These are phyloP conservation scores for Ophiostoma montium DNA, from an alignment of 2,329 filamentous ascomycete genomes.

Conservation along the genomic window DNA sequence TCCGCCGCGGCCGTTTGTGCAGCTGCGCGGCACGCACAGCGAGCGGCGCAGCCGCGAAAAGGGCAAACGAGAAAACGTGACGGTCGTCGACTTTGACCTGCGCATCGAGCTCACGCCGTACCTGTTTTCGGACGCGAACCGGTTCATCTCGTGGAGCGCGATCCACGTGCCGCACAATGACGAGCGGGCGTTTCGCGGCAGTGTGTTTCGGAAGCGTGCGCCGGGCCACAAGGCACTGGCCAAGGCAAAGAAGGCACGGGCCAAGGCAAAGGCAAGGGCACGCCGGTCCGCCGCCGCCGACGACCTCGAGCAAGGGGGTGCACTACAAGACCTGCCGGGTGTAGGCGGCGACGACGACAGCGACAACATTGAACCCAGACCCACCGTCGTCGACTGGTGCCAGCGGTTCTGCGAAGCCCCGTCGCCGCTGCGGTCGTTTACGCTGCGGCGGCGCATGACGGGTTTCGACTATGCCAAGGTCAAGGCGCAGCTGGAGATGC, in stretches of 20 bases:
- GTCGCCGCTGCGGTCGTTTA: constrained; percentile 42
- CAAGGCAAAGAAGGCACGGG: no score
- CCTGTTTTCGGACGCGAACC: constrained; percentile 32
- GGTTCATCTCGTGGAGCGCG: constrained; percentile 26
- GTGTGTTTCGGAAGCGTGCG: constrained; percentile 37
- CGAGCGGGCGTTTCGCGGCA: constrained; percentile 51
- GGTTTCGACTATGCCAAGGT: constrained; percentile 48
- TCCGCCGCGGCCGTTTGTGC: constrained; percentile 40
- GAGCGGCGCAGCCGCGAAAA: constrained; percentile 29
- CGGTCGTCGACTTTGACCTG: constrained; percentile 45
- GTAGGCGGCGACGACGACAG: neutral
- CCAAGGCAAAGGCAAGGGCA: no score
- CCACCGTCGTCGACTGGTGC: constrained; percentile 45
- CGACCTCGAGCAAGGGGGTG: constrained; percentile 5
- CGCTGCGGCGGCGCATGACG: constrained; percentile 34
- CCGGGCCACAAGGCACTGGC: constrained; percentile 10
- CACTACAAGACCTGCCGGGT: constrained; percentile 3
- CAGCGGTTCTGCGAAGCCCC: constrained; percentile 48
- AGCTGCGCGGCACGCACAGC: constrained; percentile 38
- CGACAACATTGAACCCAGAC: neutral
- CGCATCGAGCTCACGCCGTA: constrained; percentile 44
- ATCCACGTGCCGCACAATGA: constrained; percentile 41
- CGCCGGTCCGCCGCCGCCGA: constrained; percentile 13
- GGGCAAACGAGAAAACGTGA: constrained; percentile 31
- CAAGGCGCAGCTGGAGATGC: constrained; percentile 33